Percentiles rank a stretch among this genome's conserved stretches.
Evolutionary conservation across 2,329 filamentous ascomycete species (phyloP).

Genomic region (Cyanodermella asteris): DNA sequence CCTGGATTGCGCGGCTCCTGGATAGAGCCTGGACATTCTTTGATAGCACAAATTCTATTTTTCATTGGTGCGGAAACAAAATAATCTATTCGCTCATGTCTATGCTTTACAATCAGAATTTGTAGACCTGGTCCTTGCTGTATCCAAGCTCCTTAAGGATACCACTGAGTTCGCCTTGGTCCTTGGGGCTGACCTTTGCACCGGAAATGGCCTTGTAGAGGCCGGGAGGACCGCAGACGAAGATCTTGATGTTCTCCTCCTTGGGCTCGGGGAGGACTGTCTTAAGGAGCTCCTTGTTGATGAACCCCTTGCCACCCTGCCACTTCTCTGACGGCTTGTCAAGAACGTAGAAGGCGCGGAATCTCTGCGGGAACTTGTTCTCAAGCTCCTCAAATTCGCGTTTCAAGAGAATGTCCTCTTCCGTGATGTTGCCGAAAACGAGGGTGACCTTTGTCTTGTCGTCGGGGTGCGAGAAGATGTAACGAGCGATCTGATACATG

Average conservation of each 20-base stretch:
- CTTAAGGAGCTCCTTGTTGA: slow-evolving; percentile 85
- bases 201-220: slow-evolving; percentile 89
- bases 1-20: no score
- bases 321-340: slow-evolving; percentile 66
- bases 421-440: slow-evolving; percentile 71
- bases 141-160: slow-evolving; percentile 69
- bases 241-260: slow-evolving; percentile 70
- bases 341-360: slow-evolving; percentile 85
- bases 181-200: slow-evolving; percentile 69
- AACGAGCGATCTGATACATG: slow-evolving; percentile 84
- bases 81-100: no score
- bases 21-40: no score
- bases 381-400: slow-evolving; percentile 67
- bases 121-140: slow-evolving; percentile 78
- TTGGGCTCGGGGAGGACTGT: slow-evolving; percentile 85
- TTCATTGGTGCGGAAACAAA: no score
- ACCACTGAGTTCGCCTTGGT: slow-evolving; percentile 78
- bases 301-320: slow-evolving; percentile 54
- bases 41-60: no score
- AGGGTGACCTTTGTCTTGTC: slow-evolving; percentile 97
- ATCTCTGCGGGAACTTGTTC: slow-evolving; percentile 85
- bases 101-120: no score
- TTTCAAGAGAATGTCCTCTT: slow-evolving; percentile 84
- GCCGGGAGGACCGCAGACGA: slow-evolving; percentile 82
- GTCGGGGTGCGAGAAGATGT: slow-evolving; percentile 86